Conservation (phyloP, 768 basidiomycete species). For the Heimioporus sp. region DNA sequence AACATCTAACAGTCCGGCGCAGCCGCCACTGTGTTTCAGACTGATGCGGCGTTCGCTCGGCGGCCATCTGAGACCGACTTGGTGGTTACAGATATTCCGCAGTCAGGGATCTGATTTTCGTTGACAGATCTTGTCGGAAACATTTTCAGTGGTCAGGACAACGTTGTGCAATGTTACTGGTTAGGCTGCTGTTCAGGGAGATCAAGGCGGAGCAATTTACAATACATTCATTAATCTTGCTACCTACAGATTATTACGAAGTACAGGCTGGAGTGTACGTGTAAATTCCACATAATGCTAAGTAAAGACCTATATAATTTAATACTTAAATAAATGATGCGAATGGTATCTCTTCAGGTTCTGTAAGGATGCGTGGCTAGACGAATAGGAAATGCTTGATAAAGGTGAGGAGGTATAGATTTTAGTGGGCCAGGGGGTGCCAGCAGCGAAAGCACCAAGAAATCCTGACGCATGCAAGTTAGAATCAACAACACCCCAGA, state of each 20-base stretch:
- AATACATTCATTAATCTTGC: background rate
- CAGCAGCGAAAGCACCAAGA: slow-evolving; percentile 48
- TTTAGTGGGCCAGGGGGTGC: slow-evolving; percentile 34
- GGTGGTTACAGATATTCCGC: too few relatives aligned
- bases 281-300: slow-evolving; percentile 4
- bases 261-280: background rate
- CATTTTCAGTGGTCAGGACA: too few relatives aligned
- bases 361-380: slow-evolving; percentile 60
- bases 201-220: background rate
- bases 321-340: slow-evolving; percentile 15
- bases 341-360: slow-evolving; percentile 15
- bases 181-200: too few relatives aligned
- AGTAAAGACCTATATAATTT: slow-evolving; percentile 11
- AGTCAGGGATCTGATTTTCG: too few relatives aligned
- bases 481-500: background rate
- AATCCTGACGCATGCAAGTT: slow-evolving; percentile 45
- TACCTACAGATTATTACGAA: slow-evolving; percentile 8
- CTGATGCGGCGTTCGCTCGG: too few relatives aligned
- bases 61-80: too few relatives aligned
- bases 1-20: too few relatives aligned
- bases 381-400: slow-evolving; percentile 54
- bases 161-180: too few relatives aligned
- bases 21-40: too few relatives aligned
- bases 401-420: slow-evolving; percentile 37
- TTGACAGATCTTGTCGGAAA: too few relatives aligned